phyloP scores from a whole-genome alignment of 345 rosid genomes.

The Gossypium stocksii region DNA sequence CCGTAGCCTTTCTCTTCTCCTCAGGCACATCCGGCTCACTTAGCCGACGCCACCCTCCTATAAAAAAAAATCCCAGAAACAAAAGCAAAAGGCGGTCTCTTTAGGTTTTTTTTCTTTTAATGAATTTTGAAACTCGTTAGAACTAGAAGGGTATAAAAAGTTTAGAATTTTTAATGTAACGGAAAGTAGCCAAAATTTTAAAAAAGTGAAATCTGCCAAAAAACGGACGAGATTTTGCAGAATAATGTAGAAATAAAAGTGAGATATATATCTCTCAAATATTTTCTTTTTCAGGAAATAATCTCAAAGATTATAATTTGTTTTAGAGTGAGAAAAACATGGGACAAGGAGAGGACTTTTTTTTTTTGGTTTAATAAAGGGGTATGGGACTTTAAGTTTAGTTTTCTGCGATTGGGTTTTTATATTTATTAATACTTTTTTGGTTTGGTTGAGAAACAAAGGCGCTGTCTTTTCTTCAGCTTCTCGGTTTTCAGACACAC shows the following conservation, averaged over 20 bases:
- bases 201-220: background rate
- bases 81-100: background rate
- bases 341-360: background rate
- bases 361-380: background rate
- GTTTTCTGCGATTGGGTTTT: background rate
- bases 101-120: background rate
- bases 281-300: background rate
- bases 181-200: background rate
- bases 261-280: background rate
- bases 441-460: background rate
- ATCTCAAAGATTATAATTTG: background rate
- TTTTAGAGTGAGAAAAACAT: background rate
- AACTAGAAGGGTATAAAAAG: background rate
- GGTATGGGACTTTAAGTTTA: background rate
- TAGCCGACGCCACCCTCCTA: background rate
- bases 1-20: slow-evolving; percentile 9
- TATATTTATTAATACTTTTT: background rate
- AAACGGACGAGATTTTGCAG: background rate
- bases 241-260: background rate
- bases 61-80: background rate
- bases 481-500: background rate
- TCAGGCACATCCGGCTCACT: slow-evolving; percentile 1
- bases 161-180: background rate
- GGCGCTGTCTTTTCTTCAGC: slow-evolving; percentile 4
- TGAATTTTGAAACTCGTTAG: background rate